Evolutionary conservation across 768 basidiomycete genomes (phyloP), one percentile per base, ranked within the genome.

Genomic region (Termitomyces sp.): DNA sequence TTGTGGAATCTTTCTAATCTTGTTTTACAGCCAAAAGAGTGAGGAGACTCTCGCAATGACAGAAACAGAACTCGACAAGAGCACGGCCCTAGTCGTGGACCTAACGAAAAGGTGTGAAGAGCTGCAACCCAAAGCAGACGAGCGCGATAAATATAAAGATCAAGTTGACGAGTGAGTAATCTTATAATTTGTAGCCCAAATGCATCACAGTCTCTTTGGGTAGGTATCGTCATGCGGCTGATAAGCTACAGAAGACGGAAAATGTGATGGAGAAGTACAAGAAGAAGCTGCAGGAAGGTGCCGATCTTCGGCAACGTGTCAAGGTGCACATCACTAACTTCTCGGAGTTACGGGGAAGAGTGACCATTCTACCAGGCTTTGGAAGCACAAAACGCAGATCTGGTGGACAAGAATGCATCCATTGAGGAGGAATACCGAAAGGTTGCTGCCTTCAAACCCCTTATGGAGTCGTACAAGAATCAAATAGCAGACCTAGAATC

Each of bases 221-320:
- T 57, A 96, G 94, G 67, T 92, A 93, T 65, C 87, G 88, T 5
- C 94, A 98, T 72, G 89, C 93, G 5, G 89, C 91, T 3, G 97
- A 98, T 64, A 91, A 86, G 62, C 75, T 94, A 42, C 87, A 91
- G 64, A 98, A 98, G 77, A 89, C 87, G 1, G 97, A 98, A 72
- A 95, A 95, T 66, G 94, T 97, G 30, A 91, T 97, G 82, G 94
- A 98, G 72, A 99, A 98, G 70, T 95, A 98, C 72, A 96, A 95
- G 75, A 95, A 92, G 80, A 99, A 98, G 72, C 80, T 98, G 1
- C 96, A 98, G 64, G 97, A 98, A 68, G 85, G 89, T 4, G 93
- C 90, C 14, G 92, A 96, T 61, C 75, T 95, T 19, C 84, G 94
- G 28, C 91, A 92, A 60, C 85, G 87, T 56, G 84, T 95, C 65